Evolutionary conservation across 495 filamentous ascomycete genomes (phyloP).

Genomic region (Penicillium verhagenii): DNA sequence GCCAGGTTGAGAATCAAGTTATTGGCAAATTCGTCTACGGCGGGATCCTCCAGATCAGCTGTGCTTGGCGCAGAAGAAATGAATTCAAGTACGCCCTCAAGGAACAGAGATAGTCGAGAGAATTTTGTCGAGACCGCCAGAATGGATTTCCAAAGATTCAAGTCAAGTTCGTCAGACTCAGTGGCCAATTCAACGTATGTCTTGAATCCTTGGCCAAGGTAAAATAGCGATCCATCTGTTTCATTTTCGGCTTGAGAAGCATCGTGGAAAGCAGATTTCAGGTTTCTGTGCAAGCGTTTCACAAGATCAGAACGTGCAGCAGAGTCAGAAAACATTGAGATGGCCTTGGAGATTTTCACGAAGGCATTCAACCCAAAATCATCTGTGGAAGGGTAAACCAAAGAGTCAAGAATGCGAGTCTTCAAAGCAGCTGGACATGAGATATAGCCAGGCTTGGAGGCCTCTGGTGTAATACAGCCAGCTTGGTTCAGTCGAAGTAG

Average conservation of each 20-base stretch:
- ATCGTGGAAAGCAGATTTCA: constrained; percentile 25
- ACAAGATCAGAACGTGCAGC: constrained; percentile 35
- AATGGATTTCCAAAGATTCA: constrained; percentile 54
- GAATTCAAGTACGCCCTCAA: constrained; percentile 64
- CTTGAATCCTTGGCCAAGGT: constrained; percentile 48
- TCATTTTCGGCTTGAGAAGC: constrained; percentile 22
- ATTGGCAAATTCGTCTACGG: constrained; percentile 54
- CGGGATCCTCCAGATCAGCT: constrained; percentile 40
- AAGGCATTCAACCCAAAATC: constrained; percentile 40
- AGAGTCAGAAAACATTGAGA: constrained; percentile 39
- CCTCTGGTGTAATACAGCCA: constrained; percentile 44
- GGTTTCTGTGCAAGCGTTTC: constrained; percentile 32
- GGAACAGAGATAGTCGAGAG: constrained; percentile 60
- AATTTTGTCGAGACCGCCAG: constrained; percentile 60
- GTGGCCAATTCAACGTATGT: constrained; percentile 42
- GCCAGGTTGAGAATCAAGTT: constrained; percentile 69
- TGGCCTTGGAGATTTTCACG: constrained; percentile 36
- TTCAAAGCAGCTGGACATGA: constrained; percentile 67
- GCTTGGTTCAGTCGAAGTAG: constrained; percentile 65
- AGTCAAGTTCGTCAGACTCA: constrained; percentile 41
- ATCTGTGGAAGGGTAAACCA: constrained; percentile 45
- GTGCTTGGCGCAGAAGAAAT: constrained; percentile 48
- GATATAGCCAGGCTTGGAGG: constrained; percentile 54
- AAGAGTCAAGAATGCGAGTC: constrained; percentile 62
- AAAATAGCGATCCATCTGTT: constrained; percentile 26